Base-by-base conservation (phyloP, 257 asterid genomes). In the Solanum chilense region DNA sequence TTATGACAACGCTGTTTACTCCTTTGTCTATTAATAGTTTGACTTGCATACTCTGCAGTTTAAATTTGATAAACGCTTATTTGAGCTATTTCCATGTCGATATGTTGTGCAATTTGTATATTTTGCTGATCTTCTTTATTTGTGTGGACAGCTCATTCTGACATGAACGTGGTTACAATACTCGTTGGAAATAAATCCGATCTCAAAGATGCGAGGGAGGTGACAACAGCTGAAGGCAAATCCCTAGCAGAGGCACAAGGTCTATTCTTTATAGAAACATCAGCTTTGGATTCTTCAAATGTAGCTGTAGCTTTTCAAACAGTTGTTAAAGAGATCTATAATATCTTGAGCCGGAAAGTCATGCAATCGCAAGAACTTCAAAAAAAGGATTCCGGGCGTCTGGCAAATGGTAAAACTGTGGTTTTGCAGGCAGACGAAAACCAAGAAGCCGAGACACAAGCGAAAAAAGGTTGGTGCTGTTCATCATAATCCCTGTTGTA, bases 161-260 rank as follows among this genome's bases (percentile, higher is more conserved):
- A 96, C 91, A 96, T 96, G 99, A 96, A 95, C 31, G 98, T 96
- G 49, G 99, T 96, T 3, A 94, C 99, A 2, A 95, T 95, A 89
- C 91, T 96, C 81, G 98, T 96, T 88, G 99, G 99, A 81, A 96
- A 96, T 89, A 96, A 96, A 89, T 92, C 98, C 0, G 99, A 96
- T 89, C 92, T 96, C 60, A 94, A 93, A 91, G 99, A 95, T 86
- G 96, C 95, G 13, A 95, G 99, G 78, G 99, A 96, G 91, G 99
- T 96, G 74, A 90, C 94, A 35, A 95, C 98, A 25, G 96, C 93
- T 0, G 98, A 96, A 90, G 99, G 98, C 78, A 96, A 94, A 90
- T 76, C 92, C 88, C 89, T 96, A 89, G 99, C 99, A 0, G 98
- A 96, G 92, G 90, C 95, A 18, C 93, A 95, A 87, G 94, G 97